Evolutionary conservation across 768 basidiomycete genomes (phyloP), one percentile per base, ranked within the genome.

Genomic region (Boletus huronensis): DNA sequence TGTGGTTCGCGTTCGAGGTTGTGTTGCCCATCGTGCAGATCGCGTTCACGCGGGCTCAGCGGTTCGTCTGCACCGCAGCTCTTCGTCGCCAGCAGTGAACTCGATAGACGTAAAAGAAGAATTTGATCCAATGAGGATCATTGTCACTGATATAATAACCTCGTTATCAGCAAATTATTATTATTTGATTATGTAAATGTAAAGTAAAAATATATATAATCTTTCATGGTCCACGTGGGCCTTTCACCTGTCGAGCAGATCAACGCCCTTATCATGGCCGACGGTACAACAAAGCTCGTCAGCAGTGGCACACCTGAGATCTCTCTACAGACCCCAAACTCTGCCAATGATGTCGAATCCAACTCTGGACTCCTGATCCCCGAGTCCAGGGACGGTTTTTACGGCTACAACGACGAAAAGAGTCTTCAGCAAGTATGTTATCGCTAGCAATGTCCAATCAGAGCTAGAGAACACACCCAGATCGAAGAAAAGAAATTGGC

Each of bases 371-470:
- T 82, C 39, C 59, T 71, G 39, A 70, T 73, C 19, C 73, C 77
- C 9, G 78, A 86, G 60, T 70, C 82, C 3, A 79, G 81, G 58
- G 88, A 90, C 63, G 87, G 84, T 0, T 92, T 84, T 70, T 93
- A 88, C 67, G 85, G 85, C 9, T 93, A 93, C 69, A 75, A 75
- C 21, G 88, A 93, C 60, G 91, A 92, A 72, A 88, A 86, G 64
- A 84, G 73, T 34, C 77, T 87, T 29, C 84, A 84, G 62, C 87
- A 89, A 59, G 89, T 89, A 73, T 58, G 81, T 77, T 21, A 23
- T 52, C 23, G 39, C 21, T 26, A 32, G 45, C 35, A 41, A 49
- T 46, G 25, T 56, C 44, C 23, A 31, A 39, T 40, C 48, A 50
- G 26, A 39, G 21, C 45, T 51, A 44, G 21, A 52, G 29, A 52